A percentile compares a stretch with the other conserved stretches of the same genome.
These are phyloP conservation scores for Populus nigra DNA, from an alignment of 345 rosid genomes.

Conservation along the genomic window DNA sequence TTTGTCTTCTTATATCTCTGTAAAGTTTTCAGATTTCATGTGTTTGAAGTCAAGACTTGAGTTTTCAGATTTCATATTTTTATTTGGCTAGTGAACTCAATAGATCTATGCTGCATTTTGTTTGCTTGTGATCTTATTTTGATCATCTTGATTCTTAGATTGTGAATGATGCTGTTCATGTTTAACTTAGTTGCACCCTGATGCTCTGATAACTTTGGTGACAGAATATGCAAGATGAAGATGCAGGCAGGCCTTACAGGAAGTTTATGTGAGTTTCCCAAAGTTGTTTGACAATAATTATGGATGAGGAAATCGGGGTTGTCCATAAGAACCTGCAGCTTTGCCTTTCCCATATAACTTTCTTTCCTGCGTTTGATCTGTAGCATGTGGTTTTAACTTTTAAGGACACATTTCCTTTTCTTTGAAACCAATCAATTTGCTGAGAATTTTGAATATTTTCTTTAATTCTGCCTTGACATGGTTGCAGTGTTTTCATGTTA, in stretches of 20 bases:
- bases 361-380: neutral
- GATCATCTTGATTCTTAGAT: neutral
- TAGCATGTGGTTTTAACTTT: neutral
- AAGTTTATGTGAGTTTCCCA: constrained; percentile 56
- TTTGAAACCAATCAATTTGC: neutral
- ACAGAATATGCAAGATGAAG: constrained; percentile 95
- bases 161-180: neutral
- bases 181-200: neutral
- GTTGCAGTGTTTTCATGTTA: too few relatives aligned
- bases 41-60: neutral
- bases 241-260: constrained; percentile 78
- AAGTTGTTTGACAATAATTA: constrained; percentile 10
- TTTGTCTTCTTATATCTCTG: too few relatives aligned
- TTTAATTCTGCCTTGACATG: neutral
- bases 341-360: neutral
- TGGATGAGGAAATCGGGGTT: constrained; percentile 2
- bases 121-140: neutral
- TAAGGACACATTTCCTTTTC: neutral
- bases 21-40: neutral
- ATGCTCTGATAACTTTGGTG: neutral
- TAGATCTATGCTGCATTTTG: too few relatives aligned
- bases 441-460: neutral
- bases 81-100: neutral
- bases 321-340: neutral
- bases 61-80: neutral